Conservation (phyloP, 225 moss, liverwort and hornwort genomes). For the Marchantia polymorpha region DNA sequence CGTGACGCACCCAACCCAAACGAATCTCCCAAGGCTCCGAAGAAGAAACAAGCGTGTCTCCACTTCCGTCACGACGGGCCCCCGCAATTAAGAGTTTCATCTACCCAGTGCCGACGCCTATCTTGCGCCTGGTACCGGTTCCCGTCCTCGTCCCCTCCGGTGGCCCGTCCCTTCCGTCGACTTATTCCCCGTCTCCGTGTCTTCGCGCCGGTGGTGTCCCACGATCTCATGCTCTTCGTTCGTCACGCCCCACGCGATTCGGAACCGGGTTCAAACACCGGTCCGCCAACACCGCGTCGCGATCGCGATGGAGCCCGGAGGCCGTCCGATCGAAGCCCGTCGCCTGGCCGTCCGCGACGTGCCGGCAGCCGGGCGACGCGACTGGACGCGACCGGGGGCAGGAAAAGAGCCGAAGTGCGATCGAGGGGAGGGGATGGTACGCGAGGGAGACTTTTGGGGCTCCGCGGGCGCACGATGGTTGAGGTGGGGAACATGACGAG, state of each 20-base stretch:
- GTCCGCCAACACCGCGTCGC: neutral
- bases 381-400: neutral
- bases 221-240: too few species aligned
- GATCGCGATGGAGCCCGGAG: neutral
- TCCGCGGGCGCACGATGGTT: neutral
- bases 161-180: too few species aligned
- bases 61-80: too few species aligned
- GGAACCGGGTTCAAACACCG: too few species aligned
- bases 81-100: too few species aligned
- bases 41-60: too few species aligned
- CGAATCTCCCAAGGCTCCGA: neutral
- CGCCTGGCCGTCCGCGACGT: neutral
- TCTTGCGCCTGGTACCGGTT: too few species aligned
- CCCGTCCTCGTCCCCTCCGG: too few species aligned
- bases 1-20: neutral
- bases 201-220: too few species aligned
- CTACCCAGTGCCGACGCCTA: too few species aligned
- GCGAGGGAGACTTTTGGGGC: neutral
- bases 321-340: neutral
- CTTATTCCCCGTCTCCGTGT: too few species aligned
- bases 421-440: neutral
- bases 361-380: neutral
- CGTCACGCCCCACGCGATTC: too few species aligned
- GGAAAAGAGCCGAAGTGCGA: constrained; percentile 8
- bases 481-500: neutral